Conservation (phyloP, 306 rosid species). For the Prunus davidiana region DNA sequence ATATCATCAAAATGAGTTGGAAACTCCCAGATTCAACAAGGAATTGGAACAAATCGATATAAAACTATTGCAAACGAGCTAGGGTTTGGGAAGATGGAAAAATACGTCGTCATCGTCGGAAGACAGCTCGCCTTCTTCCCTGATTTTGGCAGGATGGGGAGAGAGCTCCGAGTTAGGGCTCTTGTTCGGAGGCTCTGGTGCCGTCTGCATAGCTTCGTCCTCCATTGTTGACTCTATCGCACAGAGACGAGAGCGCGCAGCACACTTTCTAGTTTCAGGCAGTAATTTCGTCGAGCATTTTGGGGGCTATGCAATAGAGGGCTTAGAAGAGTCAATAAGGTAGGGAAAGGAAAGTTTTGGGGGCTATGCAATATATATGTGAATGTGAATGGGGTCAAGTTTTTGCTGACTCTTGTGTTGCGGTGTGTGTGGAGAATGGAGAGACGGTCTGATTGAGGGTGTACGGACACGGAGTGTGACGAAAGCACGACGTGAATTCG, state of each 20-base stretch:
- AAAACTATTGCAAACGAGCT: not conserved
- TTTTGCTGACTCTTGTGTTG: not conserved
- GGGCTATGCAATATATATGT: not conserved
- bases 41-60: not conserved
- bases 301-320: not conserved
- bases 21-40: not conserved
- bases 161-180: constrained; percentile 24
- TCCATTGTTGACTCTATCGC: constrained; percentile 18
- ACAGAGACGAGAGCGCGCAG: not conserved
- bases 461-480: too few relatives aligned
- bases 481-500: not conserved
- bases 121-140: constrained; percentile 91
- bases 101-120: constrained; percentile 50
- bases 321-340: not conserved
- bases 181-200: constrained; percentile 15
- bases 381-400: not conserved
- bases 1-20: not conserved
- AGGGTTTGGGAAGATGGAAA: constrained; percentile 28
- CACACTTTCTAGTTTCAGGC: not conserved
- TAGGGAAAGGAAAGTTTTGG: not conserved
- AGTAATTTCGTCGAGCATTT: not conserved
- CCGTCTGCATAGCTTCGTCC: constrained; percentile 25
- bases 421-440: too few relatives aligned
- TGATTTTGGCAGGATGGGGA: constrained; percentile 30
- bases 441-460: too few relatives aligned